Evolutionary conservation across 495 filamentous ascomycete genomes (phyloP).

Genomic region (Trichoderma asperelloides): DNA sequence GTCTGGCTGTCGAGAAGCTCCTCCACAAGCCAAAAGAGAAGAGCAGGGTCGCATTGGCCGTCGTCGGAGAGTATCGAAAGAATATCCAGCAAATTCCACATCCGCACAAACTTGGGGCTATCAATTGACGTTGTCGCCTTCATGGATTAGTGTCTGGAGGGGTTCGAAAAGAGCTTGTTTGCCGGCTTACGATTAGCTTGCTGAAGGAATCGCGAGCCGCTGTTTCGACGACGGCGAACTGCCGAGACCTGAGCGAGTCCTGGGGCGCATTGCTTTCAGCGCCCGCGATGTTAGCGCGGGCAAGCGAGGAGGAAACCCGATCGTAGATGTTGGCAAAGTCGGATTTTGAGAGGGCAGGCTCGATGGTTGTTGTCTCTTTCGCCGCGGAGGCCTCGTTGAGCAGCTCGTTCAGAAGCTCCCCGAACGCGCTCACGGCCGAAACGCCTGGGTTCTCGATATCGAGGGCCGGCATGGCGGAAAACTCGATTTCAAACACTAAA

Average conservation of each 20-base stretch:
- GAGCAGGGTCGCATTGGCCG: slow-evolving; percentile 73
- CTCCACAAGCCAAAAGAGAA: slow-evolving; percentile 85
- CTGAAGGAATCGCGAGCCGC: slow-evolving; percentile 73
- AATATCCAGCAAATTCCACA: slow-evolving; percentile 92
- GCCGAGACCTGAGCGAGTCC: slow-evolving; percentile 33
- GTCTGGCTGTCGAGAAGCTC: slow-evolving; percentile 94
- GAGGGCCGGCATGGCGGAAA: slow-evolving; percentile 29
- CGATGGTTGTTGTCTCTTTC: slow-evolving; percentile 60
- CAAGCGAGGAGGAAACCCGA: slow-evolving; percentile 18
- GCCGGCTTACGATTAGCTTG: slow-evolving; percentile 52
- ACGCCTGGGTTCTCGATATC: slow-evolving; percentile 37
- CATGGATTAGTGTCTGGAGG: slow-evolving; percentile 22
- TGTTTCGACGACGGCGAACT: slow-evolving; percentile 63
- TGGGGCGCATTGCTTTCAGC: background rate
- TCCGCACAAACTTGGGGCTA: slow-evolving; percentile 61
- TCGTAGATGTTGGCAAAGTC: slow-evolving; percentile 43
- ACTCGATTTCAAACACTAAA: background rate
- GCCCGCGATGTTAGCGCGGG: background rate
- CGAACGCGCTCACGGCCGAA: slow-evolving; percentile 47
- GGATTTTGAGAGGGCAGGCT: slow-evolving; percentile 64
- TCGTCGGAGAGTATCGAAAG: slow-evolving; percentile 76
- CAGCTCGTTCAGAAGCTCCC: slow-evolving; percentile 48
- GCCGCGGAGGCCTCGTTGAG: slow-evolving; percentile 53
- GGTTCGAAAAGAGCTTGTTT: slow-evolving; percentile 9
- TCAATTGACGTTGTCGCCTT: slow-evolving; percentile 64